Evolutionary conservation across 139 green algal species (phyloP).

Genomic region (Pleodorina starrii): DNA sequence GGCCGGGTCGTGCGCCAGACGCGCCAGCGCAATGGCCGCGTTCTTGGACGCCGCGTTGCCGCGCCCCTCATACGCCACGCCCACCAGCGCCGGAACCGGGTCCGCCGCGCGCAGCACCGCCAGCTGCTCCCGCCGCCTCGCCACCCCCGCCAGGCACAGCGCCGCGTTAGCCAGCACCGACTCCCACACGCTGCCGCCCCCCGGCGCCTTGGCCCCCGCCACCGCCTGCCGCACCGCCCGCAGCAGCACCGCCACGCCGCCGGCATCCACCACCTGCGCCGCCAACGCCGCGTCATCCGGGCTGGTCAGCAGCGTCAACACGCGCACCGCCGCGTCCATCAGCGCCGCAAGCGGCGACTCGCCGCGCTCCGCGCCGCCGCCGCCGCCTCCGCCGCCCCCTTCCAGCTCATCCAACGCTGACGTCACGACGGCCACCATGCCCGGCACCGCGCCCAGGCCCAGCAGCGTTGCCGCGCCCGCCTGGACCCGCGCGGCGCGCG

Average conservation of each 20-base stretch:
- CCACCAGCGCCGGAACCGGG: constrained; percentile 62
- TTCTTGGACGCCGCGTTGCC: constrained; percentile 69
- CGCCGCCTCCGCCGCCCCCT: not conserved
- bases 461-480: constrained; percentile 39
- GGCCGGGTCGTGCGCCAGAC: constrained; percentile 61
- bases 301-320: constrained; percentile 47
- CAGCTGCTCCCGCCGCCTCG: constrained; percentile 39
- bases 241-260: constrained; percentile 36
- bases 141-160: constrained; percentile 55
- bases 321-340: constrained; percentile 52
- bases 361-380: not conserved
- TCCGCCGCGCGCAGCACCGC: constrained; percentile 25
- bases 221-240: not conserved
- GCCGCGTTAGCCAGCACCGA: constrained; percentile 65
- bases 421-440: not conserved
- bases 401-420: not conserved
- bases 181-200: not conserved
- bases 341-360: not conserved
- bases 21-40: constrained; percentile 76
- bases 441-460: not conserved
- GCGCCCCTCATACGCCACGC: constrained; percentile 62
- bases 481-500: constrained; percentile 26
- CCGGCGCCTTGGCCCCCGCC: not conserved
- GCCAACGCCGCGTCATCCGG: not conserved
- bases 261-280: constrained; percentile 1